Conservation (phyloP, 2,329 filamentous ascomycete genomes). For the Davidsoniella neocaledoniae region DNA sequence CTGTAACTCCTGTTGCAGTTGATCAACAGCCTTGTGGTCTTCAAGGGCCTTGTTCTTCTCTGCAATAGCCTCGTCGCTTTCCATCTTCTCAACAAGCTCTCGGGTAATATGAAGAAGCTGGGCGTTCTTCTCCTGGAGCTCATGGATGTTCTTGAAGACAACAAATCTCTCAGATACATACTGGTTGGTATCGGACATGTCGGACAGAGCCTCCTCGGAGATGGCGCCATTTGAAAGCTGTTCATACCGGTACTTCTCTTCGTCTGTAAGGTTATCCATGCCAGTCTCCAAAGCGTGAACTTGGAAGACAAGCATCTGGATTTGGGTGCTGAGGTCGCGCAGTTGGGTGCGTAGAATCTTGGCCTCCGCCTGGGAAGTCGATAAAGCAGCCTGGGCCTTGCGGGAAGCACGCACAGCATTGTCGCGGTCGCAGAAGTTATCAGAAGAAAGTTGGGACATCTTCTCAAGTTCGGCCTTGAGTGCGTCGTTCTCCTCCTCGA, state of each 20-base stretch:
- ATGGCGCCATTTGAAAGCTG: conserved; percentile 63
- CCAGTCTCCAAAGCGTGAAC: conserved; percentile 70
- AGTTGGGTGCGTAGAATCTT: conserved; percentile 73
- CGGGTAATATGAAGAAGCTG: conserved; percentile 70
- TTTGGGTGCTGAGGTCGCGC: conserved; percentile 74
- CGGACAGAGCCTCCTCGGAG: conserved; percentile 50
- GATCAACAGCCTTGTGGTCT: conserved; percentile 56
- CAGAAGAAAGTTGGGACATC: conserved; percentile 70
- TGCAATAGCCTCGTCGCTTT: conserved; percentile 68
- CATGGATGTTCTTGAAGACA: conserved; percentile 69
- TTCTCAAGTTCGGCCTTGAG: conserved; percentile 67
- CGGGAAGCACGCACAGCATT: conserved; percentile 59
- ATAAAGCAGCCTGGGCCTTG: conserved; percentile 59
- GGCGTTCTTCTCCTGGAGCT: conserved; percentile 76
- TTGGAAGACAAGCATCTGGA: conserved; percentile 81
- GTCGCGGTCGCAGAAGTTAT: conserved; percentile 67
- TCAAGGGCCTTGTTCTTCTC: conserved; percentile 45
- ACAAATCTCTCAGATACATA: conserved; percentile 85
- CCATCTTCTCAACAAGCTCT: conserved; percentile 73
- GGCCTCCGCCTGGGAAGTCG: conserved; percentile 46
- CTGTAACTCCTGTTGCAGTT: conserved; percentile 53
- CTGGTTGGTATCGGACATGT: conserved; percentile 68
- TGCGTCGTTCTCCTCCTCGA: conserved; percentile 64
- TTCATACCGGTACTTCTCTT: conserved; percentile 61
- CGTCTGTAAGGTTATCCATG: conserved; percentile 48